phyloP scores from a whole-genome alignment of 208 protist genomes.

The Tritrichomonas musculus region DNA sequence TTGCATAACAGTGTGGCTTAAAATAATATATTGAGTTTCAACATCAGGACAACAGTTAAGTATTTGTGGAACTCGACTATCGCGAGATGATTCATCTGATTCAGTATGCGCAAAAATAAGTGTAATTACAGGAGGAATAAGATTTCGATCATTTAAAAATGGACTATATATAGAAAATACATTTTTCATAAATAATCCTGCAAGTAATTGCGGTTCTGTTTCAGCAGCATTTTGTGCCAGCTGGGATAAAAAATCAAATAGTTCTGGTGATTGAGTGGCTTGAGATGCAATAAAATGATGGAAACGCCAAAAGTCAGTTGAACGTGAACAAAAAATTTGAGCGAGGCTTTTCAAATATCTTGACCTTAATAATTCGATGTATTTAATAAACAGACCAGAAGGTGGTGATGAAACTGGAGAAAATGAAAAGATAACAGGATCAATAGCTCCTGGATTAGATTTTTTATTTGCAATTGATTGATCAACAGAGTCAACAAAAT shows the following conservation, averaged over 20 bases:
- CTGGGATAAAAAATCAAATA: conserved; percentile 12
- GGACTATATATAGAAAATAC: background rate
- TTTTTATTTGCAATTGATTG: conserved; percentile 21
- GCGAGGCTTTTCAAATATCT: background rate
- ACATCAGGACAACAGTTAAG: background rate
- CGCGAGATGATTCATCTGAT: conserved; percentile 14
- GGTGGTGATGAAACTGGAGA: background rate
- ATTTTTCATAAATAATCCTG: conserved; percentile 10
- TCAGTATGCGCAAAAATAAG: conserved; percentile 16
- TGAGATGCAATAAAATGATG: background rate
- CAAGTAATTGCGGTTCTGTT: background rate
- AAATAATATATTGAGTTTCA: background rate
- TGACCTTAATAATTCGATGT: background rate
- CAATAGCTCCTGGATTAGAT: background rate
- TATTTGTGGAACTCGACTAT: background rate
- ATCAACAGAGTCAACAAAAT: background rate
- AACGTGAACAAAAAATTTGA: background rate
- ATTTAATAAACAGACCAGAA: background rate
- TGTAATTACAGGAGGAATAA: background rate
- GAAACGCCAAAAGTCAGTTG: background rate
- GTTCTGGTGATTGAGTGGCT: background rate
- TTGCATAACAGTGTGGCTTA: background rate
- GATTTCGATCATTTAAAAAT: background rate
- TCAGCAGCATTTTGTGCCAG: background rate
- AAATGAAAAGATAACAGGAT: background rate